phyloP scores from a whole-genome alignment of 371 early-diverging fungal genomes.

The Nosema muscidifuracis region DNA sequence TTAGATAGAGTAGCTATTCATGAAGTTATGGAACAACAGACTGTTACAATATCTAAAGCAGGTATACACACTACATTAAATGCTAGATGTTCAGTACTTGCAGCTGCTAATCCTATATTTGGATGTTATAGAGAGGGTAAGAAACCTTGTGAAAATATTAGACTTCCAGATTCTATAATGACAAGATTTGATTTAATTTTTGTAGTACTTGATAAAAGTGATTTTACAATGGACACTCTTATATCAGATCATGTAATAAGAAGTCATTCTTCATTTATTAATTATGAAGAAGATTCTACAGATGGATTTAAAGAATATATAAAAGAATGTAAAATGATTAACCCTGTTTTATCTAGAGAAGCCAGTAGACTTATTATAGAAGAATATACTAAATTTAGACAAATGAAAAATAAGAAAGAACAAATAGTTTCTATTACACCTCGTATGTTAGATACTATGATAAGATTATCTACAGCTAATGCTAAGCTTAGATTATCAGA shows the following conservation, averaged over 20 bases:
- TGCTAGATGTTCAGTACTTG: slow-evolving; percentile 91
- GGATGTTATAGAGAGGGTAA: slow-evolving; percentile 66
- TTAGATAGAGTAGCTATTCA: slow-evolving; percentile 96
- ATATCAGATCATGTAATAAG: slow-evolving; percentile 62
- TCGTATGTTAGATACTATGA: slow-evolving; percentile 92
- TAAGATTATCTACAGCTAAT: slow-evolving; percentile 92
- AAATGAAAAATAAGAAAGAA: slow-evolving; percentile 54
- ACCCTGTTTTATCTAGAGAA: slow-evolving; percentile 55
- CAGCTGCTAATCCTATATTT: slow-evolving; percentile 95
- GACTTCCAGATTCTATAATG: slow-evolving; percentile 63
- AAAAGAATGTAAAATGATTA: slow-evolving; percentile 37
- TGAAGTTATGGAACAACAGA: slow-evolving; percentile 99
- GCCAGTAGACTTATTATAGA: slow-evolving; percentile 46
- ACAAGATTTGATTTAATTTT: slow-evolving; percentile 72
- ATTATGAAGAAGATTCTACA: slow-evolving; percentile 22
- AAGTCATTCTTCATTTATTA: slow-evolving; percentile 45
- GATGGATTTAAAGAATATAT: slow-evolving; percentile 49
- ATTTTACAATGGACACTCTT: slow-evolving; percentile 66
- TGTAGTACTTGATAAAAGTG: slow-evolving; percentile 79
- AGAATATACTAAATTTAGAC: slow-evolving; percentile 57
- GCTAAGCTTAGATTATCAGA: slow-evolving; percentile 78
- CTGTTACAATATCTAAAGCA: slow-evolving; percentile 89
- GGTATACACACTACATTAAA: slow-evolving; percentile 94
- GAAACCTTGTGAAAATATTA: slow-evolving; percentile 61
- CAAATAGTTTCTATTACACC: slow-evolving; percentile 76